Percentiles rank a stretch among this genome's conserved stretches.
phyloP scores from a whole-genome alignment of 345 rosid species.

The Dipteronia dyeriana region DNA sequence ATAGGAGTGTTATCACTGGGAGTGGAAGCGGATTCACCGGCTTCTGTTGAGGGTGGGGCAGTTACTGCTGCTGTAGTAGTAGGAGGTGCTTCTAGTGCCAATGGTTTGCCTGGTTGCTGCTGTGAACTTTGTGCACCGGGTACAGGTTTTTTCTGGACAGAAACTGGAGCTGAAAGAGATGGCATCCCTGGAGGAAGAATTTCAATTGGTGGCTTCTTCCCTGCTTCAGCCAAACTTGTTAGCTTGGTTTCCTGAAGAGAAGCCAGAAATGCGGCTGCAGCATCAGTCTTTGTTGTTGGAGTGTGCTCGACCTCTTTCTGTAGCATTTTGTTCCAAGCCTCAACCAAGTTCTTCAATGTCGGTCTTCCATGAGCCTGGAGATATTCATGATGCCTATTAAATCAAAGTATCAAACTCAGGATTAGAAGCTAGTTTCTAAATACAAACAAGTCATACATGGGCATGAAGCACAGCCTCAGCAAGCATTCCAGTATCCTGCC shows the following conservation, averaged over 20 bases:
- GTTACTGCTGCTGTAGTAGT: conserved; percentile 30
- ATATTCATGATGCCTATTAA: conserved; percentile 23
- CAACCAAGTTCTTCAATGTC: conserved; percentile 79
- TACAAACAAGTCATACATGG: conserved; percentile 57
- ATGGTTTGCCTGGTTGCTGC: conserved; percentile 60
- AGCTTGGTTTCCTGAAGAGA: conserved; percentile 89
- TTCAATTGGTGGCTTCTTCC: conserved; percentile 81
- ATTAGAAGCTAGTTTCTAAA: not conserved
- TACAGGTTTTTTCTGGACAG: conserved; percentile 68
- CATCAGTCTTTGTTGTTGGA: conserved; percentile 81
- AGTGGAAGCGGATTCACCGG: conserved; percentile 39
- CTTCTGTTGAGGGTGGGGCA: conserved; percentile 35
- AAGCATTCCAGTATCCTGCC: conserved; percentile 99
- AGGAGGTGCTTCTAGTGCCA: conserved; percentile 64
- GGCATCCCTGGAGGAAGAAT: conserved; percentile 96
- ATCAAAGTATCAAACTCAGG: conserved; percentile 17
- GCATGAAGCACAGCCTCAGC: conserved; percentile 99
- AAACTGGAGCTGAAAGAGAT: conserved; percentile 68
- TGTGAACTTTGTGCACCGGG: conserved; percentile 45
- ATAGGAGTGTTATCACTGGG: conserved; percentile 36
- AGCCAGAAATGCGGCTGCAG: conserved; percentile 89
- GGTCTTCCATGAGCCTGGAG: conserved; percentile 96
- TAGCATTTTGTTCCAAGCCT: conserved; percentile 85
- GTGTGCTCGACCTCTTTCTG: conserved; percentile 83
- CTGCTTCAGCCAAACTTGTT: conserved; percentile 83